These are phyloP conservation scores for Corylus heterophylla DNA, from an alignment of 306 rosid species.

Conservation along the genomic window DNA sequence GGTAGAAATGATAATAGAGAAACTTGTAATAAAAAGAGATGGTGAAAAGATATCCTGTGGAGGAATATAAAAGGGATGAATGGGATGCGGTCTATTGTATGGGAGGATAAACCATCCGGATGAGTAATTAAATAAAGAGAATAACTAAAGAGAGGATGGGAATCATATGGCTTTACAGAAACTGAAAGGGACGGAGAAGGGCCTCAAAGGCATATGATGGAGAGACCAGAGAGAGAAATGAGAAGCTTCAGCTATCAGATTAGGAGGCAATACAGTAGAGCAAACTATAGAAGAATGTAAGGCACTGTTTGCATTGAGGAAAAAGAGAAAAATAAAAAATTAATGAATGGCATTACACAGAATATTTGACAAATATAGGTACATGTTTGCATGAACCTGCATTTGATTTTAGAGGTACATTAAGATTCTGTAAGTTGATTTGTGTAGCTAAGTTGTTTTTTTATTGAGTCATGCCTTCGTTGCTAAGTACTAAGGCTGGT, in stretches of 20 bases:
- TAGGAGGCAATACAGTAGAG: not conserved
- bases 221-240: not conserved
- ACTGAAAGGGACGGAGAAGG: not conserved
- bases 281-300: not conserved
- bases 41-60: not conserved
- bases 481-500: not conserved
- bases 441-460: not conserved
- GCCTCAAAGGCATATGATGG: not conserved
- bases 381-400: not conserved
- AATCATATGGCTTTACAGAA: not conserved
- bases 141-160: not conserved
- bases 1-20: not conserved
- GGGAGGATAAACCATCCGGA: not conserved
- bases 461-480: not conserved
- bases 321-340: not conserved
- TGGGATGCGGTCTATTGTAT: not conserved
- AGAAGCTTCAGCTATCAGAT: conserved; percentile 1
- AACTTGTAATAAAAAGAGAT: not conserved
- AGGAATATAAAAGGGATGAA: not conserved
- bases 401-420: conserved; percentile 6
- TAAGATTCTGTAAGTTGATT: conserved; percentile 7
- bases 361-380: not conserved
- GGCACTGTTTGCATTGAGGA: not conserved
- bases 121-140: not conserved
- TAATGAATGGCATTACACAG: not conserved